Base-by-base conservation (phyloP, 176 grass and related monocot species). In the Oryza brachyantha region DNA sequence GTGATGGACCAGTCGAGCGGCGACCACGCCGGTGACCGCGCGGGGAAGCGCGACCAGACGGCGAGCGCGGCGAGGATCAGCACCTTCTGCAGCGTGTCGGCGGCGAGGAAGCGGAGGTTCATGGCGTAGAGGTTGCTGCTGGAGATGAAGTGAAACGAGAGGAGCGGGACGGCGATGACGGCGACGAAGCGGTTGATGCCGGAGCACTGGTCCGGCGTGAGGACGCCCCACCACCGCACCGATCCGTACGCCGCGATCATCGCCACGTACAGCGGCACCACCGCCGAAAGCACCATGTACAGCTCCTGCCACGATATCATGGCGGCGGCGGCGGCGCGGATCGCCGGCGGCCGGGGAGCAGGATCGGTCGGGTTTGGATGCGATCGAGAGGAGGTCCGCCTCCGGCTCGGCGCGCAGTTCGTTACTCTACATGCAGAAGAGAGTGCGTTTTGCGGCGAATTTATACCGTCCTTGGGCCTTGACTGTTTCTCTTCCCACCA, bases 111-210 rank as follows among this genome's bases (percentile, higher is more conserved):
- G 48, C 84, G 93, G 69, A 87, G 66, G 77, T 95, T 84, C 89
- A 95, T 95, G 48, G 28, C 78, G 62, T 89, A 95, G 26, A 54
- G 86, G 68, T 94, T 8, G 69, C 87, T 92, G 84, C 5, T 70
- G 71, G 93, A 89, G 74, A 95, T 95, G 81, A 87, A 70, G 74
- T 85, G 81, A 86, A 95, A 90, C 64, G 93, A 95, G 39, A 95
- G 93, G 12, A 95, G 89, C 25, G 89, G 93, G 5, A 95, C 93
- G 16, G 92, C 92, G 40, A 94, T 91, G 39, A 86, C 82, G 52
- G 92, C 86, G 19, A 95, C 93, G 45, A 92, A 95, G 64, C 89
- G 93, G 74, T 89, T 92, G 61, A 92, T 92, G 72, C 89, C 93
- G 43, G 80, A 43, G 82, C 92, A 94, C 84, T 92, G 92, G 11